phyloP scores from a whole-genome alignment of 2,329 filamentous ascomycete genomes.

The Cordyceps cicadae region DNA sequence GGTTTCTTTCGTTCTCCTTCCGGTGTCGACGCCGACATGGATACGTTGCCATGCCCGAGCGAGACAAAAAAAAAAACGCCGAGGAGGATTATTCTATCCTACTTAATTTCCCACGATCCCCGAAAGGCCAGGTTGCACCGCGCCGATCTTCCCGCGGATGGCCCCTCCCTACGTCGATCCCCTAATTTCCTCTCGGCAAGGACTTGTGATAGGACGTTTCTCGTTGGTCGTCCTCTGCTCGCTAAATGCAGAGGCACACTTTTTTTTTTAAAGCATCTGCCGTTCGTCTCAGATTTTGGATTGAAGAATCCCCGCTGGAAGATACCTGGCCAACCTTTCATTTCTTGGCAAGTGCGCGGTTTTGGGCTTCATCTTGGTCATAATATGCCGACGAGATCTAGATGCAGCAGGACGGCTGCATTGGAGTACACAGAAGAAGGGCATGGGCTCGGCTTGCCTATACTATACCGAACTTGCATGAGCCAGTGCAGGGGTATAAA shows the following conservation, averaged over 20 bases:
- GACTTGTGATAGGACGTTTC: not conserved
- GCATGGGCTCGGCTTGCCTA: not conserved
- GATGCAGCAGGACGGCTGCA: not conserved
- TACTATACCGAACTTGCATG: not conserved
- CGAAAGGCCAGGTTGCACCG: constrained; percentile 7
- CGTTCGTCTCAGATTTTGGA: not conserved
- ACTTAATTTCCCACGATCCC: constrained; percentile 6
- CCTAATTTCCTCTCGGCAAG: not conserved
- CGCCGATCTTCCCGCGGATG: not conserved
- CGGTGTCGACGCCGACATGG: not conserved
- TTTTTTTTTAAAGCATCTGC: too few relatives aligned
- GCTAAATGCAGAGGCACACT: not conserved
- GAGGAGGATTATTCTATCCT: not conserved
- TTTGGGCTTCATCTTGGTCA: not conserved
- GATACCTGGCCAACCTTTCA: not conserved
- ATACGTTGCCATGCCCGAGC: not conserved
- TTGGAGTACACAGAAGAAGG: not conserved
- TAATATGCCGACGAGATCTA: not conserved
- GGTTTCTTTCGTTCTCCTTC: not conserved
- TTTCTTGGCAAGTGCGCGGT: not conserved
- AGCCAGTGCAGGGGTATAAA: not conserved
- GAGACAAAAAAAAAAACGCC: not conserved
- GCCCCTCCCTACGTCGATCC: not conserved
- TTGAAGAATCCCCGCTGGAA: not conserved
- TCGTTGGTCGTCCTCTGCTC: not conserved